These are phyloP conservation scores for Penicillium sp. DNA, from an alignment of 2,329 filamentous ascomycete species.

Conservation along the genomic window DNA sequence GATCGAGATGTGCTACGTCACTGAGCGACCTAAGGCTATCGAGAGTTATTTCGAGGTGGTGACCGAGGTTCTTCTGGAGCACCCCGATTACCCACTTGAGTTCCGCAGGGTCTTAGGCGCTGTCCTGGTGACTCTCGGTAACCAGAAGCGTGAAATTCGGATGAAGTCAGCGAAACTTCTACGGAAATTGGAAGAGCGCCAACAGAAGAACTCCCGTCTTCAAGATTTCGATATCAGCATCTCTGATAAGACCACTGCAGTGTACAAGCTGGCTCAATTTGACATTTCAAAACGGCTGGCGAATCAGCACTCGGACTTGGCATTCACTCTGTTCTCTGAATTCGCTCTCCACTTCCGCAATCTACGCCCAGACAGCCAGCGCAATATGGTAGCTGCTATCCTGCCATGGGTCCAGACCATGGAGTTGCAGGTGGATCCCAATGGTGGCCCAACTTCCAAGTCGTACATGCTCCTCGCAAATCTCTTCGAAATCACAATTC, in stretches of 20 bases:
- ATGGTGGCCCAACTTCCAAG: slow-evolving; percentile 81
- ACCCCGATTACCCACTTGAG: slow-evolving; percentile 75
- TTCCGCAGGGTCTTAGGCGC: slow-evolving; percentile 91
- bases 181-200: slow-evolving; percentile 75
- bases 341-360: slow-evolving; percentile 93
- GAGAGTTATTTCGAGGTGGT: slow-evolving; percentile 96
- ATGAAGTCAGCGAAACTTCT: slow-evolving; percentile 83
- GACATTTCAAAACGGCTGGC: slow-evolving; percentile 90
- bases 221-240: slow-evolving; percentile 98
- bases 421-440: slow-evolving; percentile 86
- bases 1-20: slow-evolving; percentile 84
- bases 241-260: slow-evolving; percentile 95
- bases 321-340: slow-evolving; percentile 93
- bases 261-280: slow-evolving; percentile 96
- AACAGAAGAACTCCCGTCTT: slow-evolving; percentile 82
- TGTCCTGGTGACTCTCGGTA: slow-evolving; percentile 87
- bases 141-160: slow-evolving; percentile 82
- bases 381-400: slow-evolving; percentile 91
- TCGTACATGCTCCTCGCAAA: slow-evolving; percentile 96
- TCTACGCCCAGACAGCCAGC: slow-evolving; percentile 75
- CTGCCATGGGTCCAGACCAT: slow-evolving; percentile 95
- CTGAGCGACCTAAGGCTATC: slow-evolving; percentile 75
- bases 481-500: slow-evolving; percentile 92
- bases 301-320: slow-evolving; percentile 81
- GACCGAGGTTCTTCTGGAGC: slow-evolving; percentile 78